Evolutionary conservation across 148 eudicot species (phyloP).

Genomic region (Vaccinium corymbosum): DNA sequence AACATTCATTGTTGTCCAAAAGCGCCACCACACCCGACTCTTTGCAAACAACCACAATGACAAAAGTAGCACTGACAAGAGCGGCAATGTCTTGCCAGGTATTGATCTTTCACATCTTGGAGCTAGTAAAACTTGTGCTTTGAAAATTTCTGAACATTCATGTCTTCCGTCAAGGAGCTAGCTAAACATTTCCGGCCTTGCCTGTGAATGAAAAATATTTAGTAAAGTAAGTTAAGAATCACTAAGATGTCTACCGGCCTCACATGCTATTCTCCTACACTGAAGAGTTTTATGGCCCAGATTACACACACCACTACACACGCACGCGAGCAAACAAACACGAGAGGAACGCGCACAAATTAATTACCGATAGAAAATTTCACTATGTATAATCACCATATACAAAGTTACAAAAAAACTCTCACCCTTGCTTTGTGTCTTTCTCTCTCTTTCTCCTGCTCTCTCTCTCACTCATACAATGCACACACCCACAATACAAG

Average conservation of each 20-base stretch:
- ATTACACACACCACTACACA: too few relatives aligned
- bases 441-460: too few relatives aligned
- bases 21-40: conserved; percentile 87
- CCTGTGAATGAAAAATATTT: not conserved
- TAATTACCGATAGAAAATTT: too few relatives aligned
- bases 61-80: conserved; percentile 59
- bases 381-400: too few relatives aligned
- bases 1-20: conserved; percentile 87
- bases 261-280: not conserved
- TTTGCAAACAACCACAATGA: conserved; percentile 77
- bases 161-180: not conserved
- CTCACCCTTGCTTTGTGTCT: too few relatives aligned
- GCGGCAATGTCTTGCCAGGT: conserved; percentile 91
- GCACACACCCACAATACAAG: too few relatives aligned
- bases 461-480: too few relatives aligned
- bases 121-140: not conserved
- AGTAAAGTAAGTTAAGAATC: not conserved
- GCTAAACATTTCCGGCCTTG: not conserved
- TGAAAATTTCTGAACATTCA: not conserved
- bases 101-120: conserved; percentile 12
- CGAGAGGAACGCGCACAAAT: too few relatives aligned
- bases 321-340: too few relatives aligned
- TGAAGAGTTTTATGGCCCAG: too few relatives aligned
- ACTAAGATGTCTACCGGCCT: not conserved
- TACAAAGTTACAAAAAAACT: too few relatives aligned